Base-by-base conservation (phyloP, 78 protist genomes). In the Chrysochromulina tobinii region DNA sequence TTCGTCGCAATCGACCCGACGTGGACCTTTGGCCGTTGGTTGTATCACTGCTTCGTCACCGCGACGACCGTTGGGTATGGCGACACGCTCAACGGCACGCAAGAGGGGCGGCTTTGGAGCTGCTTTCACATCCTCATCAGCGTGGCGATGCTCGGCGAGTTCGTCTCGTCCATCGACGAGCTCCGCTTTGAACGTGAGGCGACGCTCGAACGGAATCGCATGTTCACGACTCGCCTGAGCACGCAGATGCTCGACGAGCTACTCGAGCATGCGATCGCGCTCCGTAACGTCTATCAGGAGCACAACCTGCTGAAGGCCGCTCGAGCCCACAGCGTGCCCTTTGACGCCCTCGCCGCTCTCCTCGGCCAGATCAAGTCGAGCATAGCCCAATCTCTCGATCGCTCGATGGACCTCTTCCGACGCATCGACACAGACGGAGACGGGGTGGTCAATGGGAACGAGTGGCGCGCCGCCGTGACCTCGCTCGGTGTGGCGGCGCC, bases 61-160 rank as follows among this genome's bases (percentile, higher is more conserved):
- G 64, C 64, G 23, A 59, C 64, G 23, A 59, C 64, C 64, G 81
- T 72, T 15, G 81, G 81, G 57, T 72, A 72, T 53, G 81, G 81
- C 8, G 81, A 72, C 53, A 38, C 27, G 53, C 5, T n/a, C 58
- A 61, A 61, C 73, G 51, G 2, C 58, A 84, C 89, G 75, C 73
- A 84, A 73, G 75, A 20, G 25, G 89, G 89, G 57, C 67, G 89
- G 59, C 57, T 84, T 5, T 84, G 89, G 89, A 73, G 73, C 0
- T 21, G 48, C 23, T 15, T 59, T 1, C 72, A 84, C 57, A 84
- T 84, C 48, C 11, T 72, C 18, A 4, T 72, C 81, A n/a, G 53
- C 54, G 81, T 72, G 25, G 48, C n/a, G 5, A 12, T 25, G 53
- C 81, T 72, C 53, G 81, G 57, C 5, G 81, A 72, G 57, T 3